Conservation (phyloP, 768 basidiomycete species). For the Trametes coccinea region DNA sequence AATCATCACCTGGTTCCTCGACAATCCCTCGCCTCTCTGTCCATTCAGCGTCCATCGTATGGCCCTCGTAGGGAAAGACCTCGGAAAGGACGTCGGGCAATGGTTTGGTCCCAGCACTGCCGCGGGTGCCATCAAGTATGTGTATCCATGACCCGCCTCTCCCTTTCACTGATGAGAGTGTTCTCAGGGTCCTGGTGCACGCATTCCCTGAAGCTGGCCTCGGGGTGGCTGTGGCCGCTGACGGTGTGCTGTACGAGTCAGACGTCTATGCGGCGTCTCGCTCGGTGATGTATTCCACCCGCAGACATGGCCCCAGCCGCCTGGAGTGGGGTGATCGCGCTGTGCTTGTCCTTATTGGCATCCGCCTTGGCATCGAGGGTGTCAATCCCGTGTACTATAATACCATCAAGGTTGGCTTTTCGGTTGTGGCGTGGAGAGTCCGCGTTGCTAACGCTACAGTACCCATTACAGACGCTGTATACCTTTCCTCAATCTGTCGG, state of each 20-base stretch:
- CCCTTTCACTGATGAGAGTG: neutral
- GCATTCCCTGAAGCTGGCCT: constrained; percentile 79
- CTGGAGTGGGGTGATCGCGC: constrained; percentile 75
- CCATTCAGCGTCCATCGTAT: constrained; percentile 97
- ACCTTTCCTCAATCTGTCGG: constrained; percentile 95
- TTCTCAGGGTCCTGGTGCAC: constrained; percentile 66
- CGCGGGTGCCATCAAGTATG: constrained; percentile 91
- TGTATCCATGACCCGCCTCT: constrained; percentile 2
- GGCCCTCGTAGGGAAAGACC: constrained; percentile 91
- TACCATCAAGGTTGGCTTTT: constrained; percentile 59
- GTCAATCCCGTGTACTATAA: constrained; percentile 96
- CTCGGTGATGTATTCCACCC: constrained; percentile 23
- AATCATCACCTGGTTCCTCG: constrained; percentile 93
- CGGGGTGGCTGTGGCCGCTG: constrained; percentile 79
- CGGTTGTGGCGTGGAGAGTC: neutral
- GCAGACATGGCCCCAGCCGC: constrained; percentile 19
- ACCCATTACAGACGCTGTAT: constrained; percentile 64
- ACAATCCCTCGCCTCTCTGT: constrained; percentile 77
- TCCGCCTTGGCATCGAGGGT: constrained; percentile 86
- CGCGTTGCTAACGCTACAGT: neutral
- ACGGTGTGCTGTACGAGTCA: constrained; percentile 76
- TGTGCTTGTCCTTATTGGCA: constrained; percentile 83
- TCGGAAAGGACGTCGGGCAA: constrained; percentile 93
- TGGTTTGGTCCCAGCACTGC: constrained; percentile 99
- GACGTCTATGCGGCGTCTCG: constrained; percentile 83